These are phyloP conservation scores for Hypoxylon sp. DNA, from an alignment of 2,329 filamentous ascomycete species.

Conservation along the genomic window DNA sequence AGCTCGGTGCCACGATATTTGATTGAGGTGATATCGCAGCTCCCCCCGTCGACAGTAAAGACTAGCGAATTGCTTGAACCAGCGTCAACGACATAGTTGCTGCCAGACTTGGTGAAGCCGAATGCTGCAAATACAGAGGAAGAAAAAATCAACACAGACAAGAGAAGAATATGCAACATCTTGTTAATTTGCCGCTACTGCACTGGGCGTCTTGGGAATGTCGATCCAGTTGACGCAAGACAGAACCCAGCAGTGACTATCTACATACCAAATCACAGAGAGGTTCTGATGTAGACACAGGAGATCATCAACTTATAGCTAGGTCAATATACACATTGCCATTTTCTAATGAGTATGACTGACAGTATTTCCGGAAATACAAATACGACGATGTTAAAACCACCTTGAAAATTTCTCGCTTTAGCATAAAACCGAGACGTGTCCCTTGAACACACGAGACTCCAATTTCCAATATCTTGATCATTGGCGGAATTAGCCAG, in stretches of 20 bases:
- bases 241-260: slow-evolving; percentile 12
- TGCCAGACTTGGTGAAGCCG: slow-evolving; percentile 52
- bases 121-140: slow-evolving; percentile 52
- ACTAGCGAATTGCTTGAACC: slow-evolving; percentile 61
- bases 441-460: slow-evolving; percentile 8
- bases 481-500: slow-evolving; percentile 36
- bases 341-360: background rate
- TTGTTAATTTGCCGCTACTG: slow-evolving; percentile 36
- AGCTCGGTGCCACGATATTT: slow-evolving; percentile 70
- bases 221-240: slow-evolving; percentile 2
- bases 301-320: slow-evolving; percentile 34
- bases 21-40: slow-evolving; percentile 75
- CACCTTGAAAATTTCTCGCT: slow-evolving; percentile 25
- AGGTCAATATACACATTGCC: slow-evolving; percentile 8
- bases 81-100: slow-evolving; percentile 58
- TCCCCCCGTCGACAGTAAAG: slow-evolving; percentile 65
- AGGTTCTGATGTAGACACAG: slow-evolving; percentile 17
- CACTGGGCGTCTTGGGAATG: slow-evolving; percentile 5
- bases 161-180: slow-evolving; percentile 45
- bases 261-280: slow-evolving; percentile 8
- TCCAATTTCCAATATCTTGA: slow-evolving; percentile 1
- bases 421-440: slow-evolving; percentile 32
- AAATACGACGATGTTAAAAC: background rate
- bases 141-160: slow-evolving; percentile 45
- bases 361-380: background rate